Evolutionary conservation across 495 filamentous ascomycete species (phyloP).

Genomic region (Melanomma pulvis-pyrius): DNA sequence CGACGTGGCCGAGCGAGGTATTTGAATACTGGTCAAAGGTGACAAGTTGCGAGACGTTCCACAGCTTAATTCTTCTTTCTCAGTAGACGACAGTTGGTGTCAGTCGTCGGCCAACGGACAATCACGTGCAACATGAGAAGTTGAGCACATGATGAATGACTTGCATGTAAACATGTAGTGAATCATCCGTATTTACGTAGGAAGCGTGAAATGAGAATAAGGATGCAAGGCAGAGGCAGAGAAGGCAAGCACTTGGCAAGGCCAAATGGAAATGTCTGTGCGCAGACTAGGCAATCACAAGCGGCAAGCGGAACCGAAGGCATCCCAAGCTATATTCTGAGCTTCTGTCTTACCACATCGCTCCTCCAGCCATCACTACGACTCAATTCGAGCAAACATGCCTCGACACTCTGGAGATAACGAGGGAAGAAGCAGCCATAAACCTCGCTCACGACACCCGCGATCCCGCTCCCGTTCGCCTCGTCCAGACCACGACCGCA

Average conservation of each 20-base stretch:
- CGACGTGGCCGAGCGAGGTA: slow-evolving; percentile 41
- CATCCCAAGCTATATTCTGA: neutral
- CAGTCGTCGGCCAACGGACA: no score
- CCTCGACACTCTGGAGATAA: neutral
- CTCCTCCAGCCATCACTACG: neutral
- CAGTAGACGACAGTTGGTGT: slow-evolving; percentile 35
- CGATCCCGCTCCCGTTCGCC: slow-evolving; percentile 34
- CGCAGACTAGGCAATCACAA: no score
- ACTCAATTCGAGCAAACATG: slow-evolving; percentile 1
- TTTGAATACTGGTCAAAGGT: slow-evolving; percentile 35
- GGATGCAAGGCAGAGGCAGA: no score
- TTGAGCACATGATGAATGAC: no score
- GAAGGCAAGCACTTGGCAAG: no score
- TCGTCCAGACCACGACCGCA: slow-evolving; percentile 7
- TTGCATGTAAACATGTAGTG: no score
- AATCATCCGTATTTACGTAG: no score
- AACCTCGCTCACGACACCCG: slow-evolving; percentile 23
- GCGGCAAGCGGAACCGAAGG: neutral
- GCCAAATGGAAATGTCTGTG: no score
- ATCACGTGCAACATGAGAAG: no score
- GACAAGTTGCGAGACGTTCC: slow-evolving; percentile 44
- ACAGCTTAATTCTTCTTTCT: slow-evolving; percentile 42
- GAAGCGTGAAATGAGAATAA: no score
- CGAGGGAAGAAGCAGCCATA: slow-evolving; percentile 1
- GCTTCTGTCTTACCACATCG: neutral